Base-by-base conservation (phyloP, 139 green algal genomes). In the Mesotaenium endlicherianum region DNA sequence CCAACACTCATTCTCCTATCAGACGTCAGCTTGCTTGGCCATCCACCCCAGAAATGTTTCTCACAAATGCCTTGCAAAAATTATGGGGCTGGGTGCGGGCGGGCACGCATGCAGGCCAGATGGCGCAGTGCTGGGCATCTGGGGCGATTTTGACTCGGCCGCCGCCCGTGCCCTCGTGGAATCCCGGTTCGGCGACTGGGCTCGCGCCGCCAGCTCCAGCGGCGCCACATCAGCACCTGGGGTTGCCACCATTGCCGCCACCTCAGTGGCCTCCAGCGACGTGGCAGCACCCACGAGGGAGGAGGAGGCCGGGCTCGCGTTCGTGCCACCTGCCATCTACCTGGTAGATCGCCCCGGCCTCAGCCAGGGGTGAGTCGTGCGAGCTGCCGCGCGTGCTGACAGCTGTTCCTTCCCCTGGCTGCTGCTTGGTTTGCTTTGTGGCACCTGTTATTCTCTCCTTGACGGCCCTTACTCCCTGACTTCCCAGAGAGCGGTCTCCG, bases 81-180 rank as follows among this genome's bases (percentile, higher is more conserved):
- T n/a, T n/a, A n/a, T n/a, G n/a, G n/a, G n/a, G n/a, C n/a, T 26
- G 26, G 26, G 20, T 64, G 53, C 26, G 20, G 53, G 53, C 26
- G 20, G 53, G 26, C 26, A 26, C 36, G 11, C 11, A 69, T 81
- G 74, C 77, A 80, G 83, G n/a, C 82, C 82, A 1, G 83, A 87
- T 49, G 36, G 69, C 11, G 83, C 79, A 1, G 67, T 84, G 45
- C 30, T 88, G 58, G 83, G 80, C n/a, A 81, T 88, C 41, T 80
- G 49, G 64, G 83, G 83, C 36, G 83, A 88, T 45, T 88, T 88
- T 53, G 60, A 87, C 42, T 2, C 79, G 38, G 50, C 2, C 42
- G 6, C 16, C 20, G 69, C 81, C 38, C 1, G 50, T 0, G n/a
- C n/a, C 1, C 58, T 88, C 3, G 26, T 88, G 42, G 76, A 85